Evolutionary conservation across 352 stramenopile species (phyloP), one percentile per base, ranked within the genome.

Genomic region (Phytophthora capsici): DNA sequence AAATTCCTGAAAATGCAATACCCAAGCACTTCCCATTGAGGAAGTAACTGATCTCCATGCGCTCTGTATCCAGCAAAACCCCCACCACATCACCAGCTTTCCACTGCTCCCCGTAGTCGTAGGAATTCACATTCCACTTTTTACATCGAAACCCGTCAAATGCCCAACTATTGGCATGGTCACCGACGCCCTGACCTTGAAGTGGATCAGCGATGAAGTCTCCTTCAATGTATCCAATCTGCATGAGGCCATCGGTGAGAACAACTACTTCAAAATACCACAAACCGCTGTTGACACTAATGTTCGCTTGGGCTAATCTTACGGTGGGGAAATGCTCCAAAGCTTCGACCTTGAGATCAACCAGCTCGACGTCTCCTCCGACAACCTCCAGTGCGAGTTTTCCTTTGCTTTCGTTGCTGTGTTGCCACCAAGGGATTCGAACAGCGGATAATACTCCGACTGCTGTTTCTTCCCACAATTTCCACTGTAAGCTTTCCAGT

Each of bases 251-350:
- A 53, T 94, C 93, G 0, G 80, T 97, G 22, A 97, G 70, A 1
- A 98, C 63, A 2, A 75, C 67, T 3, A 95, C 93, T 77, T 98
- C 93, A 61, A 98, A 96, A 56, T 97, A 98, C 69, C 67, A 98
- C 16, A 95, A 56, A 0, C 89, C 90, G 1, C 73, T 83, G 26
- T 77, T 80, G 14, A 69, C 75, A 49, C 68, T 69, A 49, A 96
- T 82, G 0, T 59, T 69, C 3, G 82, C 70, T 17, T 78, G 73
- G 2, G 68, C 52, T 9, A 96, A 57, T 16, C 71, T 64, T 6
- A 97, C 74, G 1, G 89, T 94, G 0, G 90, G 87, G 52, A 97
- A 97, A 60, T 96, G 80, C 36, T 88, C 78, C 9, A 88, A 51
- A 0, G 86, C 87, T 41, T 75, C 86, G 7, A 88, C 73, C 6